A percentile compares a stretch with the other conserved stretches of the same genome.
Conservation (phyloP, 352 stramenopile genomes). For the Phytopythium boreale region DNA sequence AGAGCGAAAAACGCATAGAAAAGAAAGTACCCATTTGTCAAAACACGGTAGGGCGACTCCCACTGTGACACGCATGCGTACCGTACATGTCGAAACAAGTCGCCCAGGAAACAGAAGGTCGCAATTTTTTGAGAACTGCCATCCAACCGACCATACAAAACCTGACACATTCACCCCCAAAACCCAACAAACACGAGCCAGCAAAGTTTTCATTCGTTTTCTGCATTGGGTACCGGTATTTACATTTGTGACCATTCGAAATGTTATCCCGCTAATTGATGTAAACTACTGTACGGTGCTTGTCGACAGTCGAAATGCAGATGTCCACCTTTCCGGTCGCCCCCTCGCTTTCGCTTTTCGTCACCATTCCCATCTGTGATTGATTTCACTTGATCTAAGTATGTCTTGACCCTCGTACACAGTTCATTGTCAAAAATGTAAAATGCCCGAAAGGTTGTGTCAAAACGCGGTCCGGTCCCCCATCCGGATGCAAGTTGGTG, state of each 20-base stretch:
- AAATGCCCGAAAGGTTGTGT: conserved; percentile 11
- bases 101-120: background rate
- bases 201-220: too few species aligned
- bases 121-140: background rate
- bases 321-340: background rate
- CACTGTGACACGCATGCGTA: background rate
- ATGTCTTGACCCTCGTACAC: background rate
- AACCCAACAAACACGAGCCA: too few species aligned
- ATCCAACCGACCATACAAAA: background rate
- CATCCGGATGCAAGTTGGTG: conserved; percentile 13
- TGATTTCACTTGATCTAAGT: background rate
- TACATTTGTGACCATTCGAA: background rate
- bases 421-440: too few species aligned
- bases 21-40: conserved; percentile 4
- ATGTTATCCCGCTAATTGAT: background rate
- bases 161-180: background rate
- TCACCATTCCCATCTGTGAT: too few species aligned
- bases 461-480: conserved; percentile 2
- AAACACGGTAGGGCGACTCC: background rate
- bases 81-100: background rate
- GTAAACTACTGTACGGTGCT: too few species aligned
- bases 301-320: background rate
- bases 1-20: background rate
- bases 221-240: too few species aligned
- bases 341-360: background rate